Base-by-base conservation (phyloP, 768 basidiomycete species). In the Flagelloscypha sp. region DNA sequence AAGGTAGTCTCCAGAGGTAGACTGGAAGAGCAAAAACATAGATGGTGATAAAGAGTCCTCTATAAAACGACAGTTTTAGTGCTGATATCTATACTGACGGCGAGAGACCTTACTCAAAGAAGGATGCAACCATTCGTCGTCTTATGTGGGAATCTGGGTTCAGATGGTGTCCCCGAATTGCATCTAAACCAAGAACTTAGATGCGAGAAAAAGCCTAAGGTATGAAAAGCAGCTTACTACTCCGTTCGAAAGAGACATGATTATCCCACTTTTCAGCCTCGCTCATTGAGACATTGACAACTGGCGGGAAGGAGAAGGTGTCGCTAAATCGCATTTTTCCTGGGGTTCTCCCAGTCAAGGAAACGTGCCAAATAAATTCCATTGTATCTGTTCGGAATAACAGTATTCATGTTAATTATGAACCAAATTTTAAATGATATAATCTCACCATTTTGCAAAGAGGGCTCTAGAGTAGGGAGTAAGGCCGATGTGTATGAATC, bases 311-410 rank as follows among this genome's bases (percentile, higher is more conserved):
- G n/a, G 37, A 35, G 11, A 50, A 23, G 5, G 34, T 33, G 33
- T 57, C 49, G 1, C 44, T 41, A 13, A 52, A 13, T 2, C 38
- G 3, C 13, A 51, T 34, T 33, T 55, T 59, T 4, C n/a, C 36
- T 5, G 48, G 52, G 3, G 54, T 41, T 12, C 40, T 42, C 8
- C 53, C 56, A 0, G 56, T 52, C 23, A 52, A 59, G 2, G 50
- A 47, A 20, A 65, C 41, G 3, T 54, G 55, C 61, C 61, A 63
- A 7, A 45, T 50, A 7, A 65, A 42, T n/a, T 58, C 47, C 22
- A 63, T 40, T n/a, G n/a, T n/a, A n/a, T n/a, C n/a, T n/a, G n/a
- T n/a, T n/a, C n/a, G n/a, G n/a, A n/a, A n/a, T n/a, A n/a, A n/a
- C n/a, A n/a, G n/a, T n/a, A n/a, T n/a, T n/a, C n/a, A n/a, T n/a